These are phyloP conservation scores for Trichoderma gracile DNA, from an alignment of 2,329 filamentous ascomycete genomes.

Conservation along the genomic window DNA sequence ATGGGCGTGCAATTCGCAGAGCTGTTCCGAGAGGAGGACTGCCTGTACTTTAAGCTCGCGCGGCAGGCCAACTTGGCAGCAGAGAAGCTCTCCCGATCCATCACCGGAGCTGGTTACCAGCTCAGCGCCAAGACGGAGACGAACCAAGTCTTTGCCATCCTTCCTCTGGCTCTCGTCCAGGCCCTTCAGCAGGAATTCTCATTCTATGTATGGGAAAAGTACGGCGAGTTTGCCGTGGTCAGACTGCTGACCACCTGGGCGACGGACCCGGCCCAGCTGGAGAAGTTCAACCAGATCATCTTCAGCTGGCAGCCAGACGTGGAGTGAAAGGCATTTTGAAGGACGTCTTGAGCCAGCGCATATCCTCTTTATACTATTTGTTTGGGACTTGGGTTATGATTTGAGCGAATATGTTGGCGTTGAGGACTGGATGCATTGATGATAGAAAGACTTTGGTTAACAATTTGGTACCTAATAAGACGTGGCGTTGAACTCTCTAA, in stretches of 20 bases:
- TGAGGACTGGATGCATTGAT: not conserved
- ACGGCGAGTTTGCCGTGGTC: slow-evolving; percentile 43
- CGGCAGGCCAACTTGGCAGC: slow-evolving; percentile 48
- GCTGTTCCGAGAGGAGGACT: slow-evolving; percentile 43
- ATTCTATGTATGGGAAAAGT: slow-evolving; percentile 52
- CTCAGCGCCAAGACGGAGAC: slow-evolving; percentile 50
- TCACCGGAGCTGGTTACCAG: slow-evolving; percentile 45
- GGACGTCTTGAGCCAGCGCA: not conserved
- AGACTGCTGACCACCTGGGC: slow-evolving; percentile 54
- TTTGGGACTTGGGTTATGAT: not conserved
- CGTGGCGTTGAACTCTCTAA: not conserved
- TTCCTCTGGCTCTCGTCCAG: slow-evolving; percentile 43
- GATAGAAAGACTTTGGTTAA: slow-evolving; percentile 2
- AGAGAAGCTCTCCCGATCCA: slow-evolving; percentile 45
- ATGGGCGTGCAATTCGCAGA: slow-evolving; percentile 53
- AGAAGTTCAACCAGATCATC: slow-evolving; percentile 39
- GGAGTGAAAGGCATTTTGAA: not conserved
- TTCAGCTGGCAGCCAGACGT: slow-evolving; percentile 29
- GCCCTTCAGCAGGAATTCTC: slow-evolving; percentile 45
- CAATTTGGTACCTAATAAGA: not conserved
- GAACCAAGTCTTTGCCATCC: slow-evolving; percentile 52
- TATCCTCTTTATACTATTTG: not conserved
- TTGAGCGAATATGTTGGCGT: slow-evolving; percentile 17
- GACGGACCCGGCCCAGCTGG: slow-evolving; percentile 46
- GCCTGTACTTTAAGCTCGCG: slow-evolving; percentile 50